Evolutionary conservation across 140 eudicot genomes (phyloP), one percentile per base, ranked within the genome.

Genomic region (Anethum foeniculum): DNA sequence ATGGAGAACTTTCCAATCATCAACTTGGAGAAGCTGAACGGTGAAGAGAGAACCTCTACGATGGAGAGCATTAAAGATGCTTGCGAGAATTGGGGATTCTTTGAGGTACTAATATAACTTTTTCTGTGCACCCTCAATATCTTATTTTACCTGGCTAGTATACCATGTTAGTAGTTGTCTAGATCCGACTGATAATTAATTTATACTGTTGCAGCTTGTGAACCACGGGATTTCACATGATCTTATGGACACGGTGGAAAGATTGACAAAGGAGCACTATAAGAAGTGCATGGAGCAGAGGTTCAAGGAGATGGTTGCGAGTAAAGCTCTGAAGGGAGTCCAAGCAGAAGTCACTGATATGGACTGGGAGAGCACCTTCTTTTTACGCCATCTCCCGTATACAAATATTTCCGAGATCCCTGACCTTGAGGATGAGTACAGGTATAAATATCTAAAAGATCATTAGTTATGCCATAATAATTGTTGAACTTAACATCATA

Each of bases 281-380:
- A 84, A 84, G 84, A 84, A 84, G 73, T 80, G 84, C 38, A 86
- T 88, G 92, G 90, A 86, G 83, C 74, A 77, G 39, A 84, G 86
- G 82, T 88, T 88, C 64, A 86, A 88, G 64, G 90, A 88, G 82
- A 81, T 80, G 90, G 90, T 88, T 79, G 88, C 92, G 43, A 86
- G 81, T 80, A 88, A 88, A 80, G 92, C 81, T 77, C 80, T 89
- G 54, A 86, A 84, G n/a, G 83, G 80, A 48, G 88, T 86, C 64
- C 78, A 46, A 44, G 64, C 89, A 32, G 83, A 88, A 77, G 85
- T 88, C 34, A 74, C 81, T 15, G 78, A 84, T 68, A 39, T 86
- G 65, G 91, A 86, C 69, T 86, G 92, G 90, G 92, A 86, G 85
- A 84, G 86, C 85, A 88, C 90, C 46, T 88, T 86, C 84, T 84